phyloP scores from a whole-genome alignment of 164 flowering plant species.

The Amborella trichopoda region DNA sequence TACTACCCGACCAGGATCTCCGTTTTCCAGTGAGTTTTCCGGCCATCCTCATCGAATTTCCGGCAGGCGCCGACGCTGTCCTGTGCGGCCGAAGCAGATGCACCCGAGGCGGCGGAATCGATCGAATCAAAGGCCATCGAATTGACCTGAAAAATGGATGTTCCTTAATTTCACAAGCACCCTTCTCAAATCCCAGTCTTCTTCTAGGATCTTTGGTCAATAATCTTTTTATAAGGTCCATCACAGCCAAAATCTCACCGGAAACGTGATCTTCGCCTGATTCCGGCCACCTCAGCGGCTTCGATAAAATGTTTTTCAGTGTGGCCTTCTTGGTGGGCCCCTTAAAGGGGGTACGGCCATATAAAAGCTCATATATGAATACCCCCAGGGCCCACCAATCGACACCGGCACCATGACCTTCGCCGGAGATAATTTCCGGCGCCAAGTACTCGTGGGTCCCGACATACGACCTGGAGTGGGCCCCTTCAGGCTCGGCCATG shows the following conservation, averaged over 20 bases:
- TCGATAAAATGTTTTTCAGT: constrained; percentile 50
- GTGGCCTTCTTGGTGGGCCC: constrained; percentile 67
- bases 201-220: constrained; percentile 58
- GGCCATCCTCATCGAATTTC: no score
- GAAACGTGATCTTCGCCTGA: constrained; percentile 8
- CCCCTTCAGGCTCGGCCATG: constrained; percentile 72
- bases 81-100: no score
- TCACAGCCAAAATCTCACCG: constrained; percentile 27
- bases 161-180: constrained; percentile 70
- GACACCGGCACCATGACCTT: constrained; percentile 77
- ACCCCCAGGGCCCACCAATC: constrained; percentile 99
- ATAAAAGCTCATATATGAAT: constrained; percentile 59
- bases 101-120: constrained; percentile 59
- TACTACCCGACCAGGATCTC: no score
- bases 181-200: constrained; percentile 61
- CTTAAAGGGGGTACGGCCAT: constrained; percentile 78
- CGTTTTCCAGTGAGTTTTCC: no score
- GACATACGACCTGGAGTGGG: constrained; percentile 60
- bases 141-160: constrained; percentile 74
- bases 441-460: constrained; percentile 94
- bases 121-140: constrained; percentile 75
- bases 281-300: constrained; percentile 20
- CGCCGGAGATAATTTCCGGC: constrained; percentile 62
- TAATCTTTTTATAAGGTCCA: constrained; percentile 50
- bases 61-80: no score